Conservation (phyloP, 1,284 basidiomycete species). For the Pisolithus thermaeus region DNA sequence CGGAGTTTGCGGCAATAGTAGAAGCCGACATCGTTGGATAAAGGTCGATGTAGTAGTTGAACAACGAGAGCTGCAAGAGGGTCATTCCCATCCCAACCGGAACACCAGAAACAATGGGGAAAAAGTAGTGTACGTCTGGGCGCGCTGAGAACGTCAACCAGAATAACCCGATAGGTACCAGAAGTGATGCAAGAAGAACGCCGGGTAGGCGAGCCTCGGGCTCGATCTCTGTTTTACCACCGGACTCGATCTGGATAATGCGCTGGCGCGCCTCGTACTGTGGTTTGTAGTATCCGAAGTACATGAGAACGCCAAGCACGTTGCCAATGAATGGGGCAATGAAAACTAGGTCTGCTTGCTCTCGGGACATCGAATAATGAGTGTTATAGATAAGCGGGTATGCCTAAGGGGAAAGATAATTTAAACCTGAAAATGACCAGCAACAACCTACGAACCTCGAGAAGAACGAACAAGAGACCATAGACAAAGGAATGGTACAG, state of each 20-base stretch:
- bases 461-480: constrained; percentile 22
- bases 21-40: constrained; percentile 24
- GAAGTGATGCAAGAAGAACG: constrained; percentile 15
- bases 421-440: not conserved
- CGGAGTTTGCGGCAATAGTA: constrained; percentile 24
- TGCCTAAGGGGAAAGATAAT: constrained; percentile 10
- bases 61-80: constrained; percentile 22
- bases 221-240: constrained; percentile 10
- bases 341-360: constrained; percentile 19
- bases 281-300: constrained; percentile 21
- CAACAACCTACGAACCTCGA: constrained; percentile 13
- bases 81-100: constrained; percentile 27
- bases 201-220: constrained; percentile 23
- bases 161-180: constrained; percentile 24
- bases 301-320: constrained; percentile 19
- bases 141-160: constrained; percentile 22
- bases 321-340: constrained; percentile 22
- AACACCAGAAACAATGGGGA: constrained; percentile 20
- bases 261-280: constrained; percentile 13
- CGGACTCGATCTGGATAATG: constrained; percentile 7
- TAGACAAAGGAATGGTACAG: constrained; percentile 21
- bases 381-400: constrained; percentile 21
- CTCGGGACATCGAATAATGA: constrained; percentile 20
- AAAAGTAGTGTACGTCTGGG: constrained; percentile 15
- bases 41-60: constrained; percentile 28